Conservation (phyloP, 331 rosid genomes). For the Quercus phellos region DNA sequence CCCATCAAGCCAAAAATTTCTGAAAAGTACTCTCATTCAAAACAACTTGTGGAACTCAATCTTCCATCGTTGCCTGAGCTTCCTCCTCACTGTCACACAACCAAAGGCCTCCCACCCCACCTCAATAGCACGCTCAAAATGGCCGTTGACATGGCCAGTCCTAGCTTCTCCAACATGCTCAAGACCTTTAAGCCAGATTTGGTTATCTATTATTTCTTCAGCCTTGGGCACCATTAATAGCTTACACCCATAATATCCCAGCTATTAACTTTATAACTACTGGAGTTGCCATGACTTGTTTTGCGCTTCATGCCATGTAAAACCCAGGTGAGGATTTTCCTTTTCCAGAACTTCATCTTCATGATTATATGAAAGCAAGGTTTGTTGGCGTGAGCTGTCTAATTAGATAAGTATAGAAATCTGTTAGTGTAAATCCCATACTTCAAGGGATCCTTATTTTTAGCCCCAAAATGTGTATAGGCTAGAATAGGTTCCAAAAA, state of each 20-base stretch:
- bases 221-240: slow-evolving; percentile 20
- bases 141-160: slow-evolving; percentile 22
- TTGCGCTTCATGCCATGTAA: neutral
- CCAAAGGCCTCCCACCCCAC: slow-evolving; percentile 27
- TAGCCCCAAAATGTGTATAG: too few relatives aligned
- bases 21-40: neutral
- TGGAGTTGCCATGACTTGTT: neutral
- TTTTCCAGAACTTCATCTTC: neutral
- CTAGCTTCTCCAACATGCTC: slow-evolving; percentile 2
- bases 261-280: slow-evolving; percentile 6
- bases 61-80: slow-evolving; percentile 22
- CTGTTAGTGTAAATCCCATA: too few relatives aligned
- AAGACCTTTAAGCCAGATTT: slow-evolving; percentile 17
- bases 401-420: too few relatives aligned
- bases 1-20: neutral
- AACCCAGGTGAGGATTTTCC: slow-evolving; percentile 2
- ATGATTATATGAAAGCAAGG: neutral
- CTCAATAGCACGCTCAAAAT: slow-evolving; percentile 17
- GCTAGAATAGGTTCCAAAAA: too few relatives aligned
- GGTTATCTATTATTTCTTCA: slow-evolving; percentile 26
- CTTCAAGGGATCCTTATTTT: too few relatives aligned
- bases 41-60: slow-evolving; percentile 17
- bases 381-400: too few relatives aligned
- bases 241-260: slow-evolving; percentile 19
- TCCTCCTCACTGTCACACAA: slow-evolving; percentile 26